Evolutionary conservation across 106 monocot genomes (phyloP).

Genomic region (Posidonia australis): DNA sequence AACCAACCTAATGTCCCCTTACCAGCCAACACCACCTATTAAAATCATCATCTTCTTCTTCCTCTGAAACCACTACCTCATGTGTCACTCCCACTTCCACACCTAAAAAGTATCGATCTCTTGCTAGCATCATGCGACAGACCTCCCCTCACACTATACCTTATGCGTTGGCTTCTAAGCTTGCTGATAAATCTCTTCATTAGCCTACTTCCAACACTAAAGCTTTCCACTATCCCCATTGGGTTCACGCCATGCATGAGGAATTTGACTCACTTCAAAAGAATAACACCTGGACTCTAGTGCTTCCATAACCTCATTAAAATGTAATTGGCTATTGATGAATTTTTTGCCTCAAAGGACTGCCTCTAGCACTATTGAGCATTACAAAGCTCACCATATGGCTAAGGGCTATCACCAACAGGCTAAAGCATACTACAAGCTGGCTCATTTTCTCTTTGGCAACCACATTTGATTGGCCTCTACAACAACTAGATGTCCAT

Average conservation of each 20-base stretch:
- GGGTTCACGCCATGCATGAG: too few species aligned
- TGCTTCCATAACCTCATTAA: neutral
- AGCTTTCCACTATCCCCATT: neutral
- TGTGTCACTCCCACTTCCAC: too few species aligned
- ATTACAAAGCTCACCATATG: neutral
- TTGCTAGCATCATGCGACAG: too few species aligned
- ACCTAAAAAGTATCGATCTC: too few species aligned
- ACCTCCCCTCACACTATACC: too few species aligned
- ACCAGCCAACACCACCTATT: too few species aligned
- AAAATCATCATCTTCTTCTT: too few species aligned
- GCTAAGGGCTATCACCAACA: neutral
- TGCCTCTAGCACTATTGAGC: neutral
- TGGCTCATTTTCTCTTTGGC: neutral
- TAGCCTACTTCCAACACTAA: neutral
- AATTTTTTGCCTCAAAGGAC: neutral
- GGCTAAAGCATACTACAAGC: neutral
- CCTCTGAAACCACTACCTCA: too few species aligned
- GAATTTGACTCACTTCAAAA: neutral
- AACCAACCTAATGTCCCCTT: too few species aligned
- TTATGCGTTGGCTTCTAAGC: too few species aligned
- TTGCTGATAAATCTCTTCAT: too few species aligned
- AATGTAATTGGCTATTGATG: neutral
- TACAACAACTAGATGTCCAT: conserved; percentile 1
- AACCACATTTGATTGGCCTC: too few species aligned
- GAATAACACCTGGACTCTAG: neutral